Evolutionary conservation across 176 grass and related monocot genomes (phyloP), one percentile per base, ranked within the genome.

Genomic region (Oryza brachyantha): DNA sequence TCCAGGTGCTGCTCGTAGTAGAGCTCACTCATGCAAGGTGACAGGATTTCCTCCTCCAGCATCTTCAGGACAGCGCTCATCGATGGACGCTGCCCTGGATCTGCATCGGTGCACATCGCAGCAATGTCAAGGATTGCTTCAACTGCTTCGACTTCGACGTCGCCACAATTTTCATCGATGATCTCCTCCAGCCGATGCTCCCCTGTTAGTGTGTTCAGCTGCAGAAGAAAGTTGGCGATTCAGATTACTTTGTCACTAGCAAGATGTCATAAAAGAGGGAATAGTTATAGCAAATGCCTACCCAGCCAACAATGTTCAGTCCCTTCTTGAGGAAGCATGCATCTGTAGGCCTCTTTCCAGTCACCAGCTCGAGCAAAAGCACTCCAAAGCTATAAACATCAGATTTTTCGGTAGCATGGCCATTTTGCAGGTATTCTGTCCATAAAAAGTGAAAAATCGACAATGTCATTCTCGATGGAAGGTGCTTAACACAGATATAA

Each of bases 281-380:
- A 35, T 14, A 81, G 31, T 11, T 8, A 54, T 2, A 72, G 6
- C 1, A n/a, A 60, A 48, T 27, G 21, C 27, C 81, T 83, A 95
- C 96, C 96, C 96, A 99, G 69, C 92, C 96, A 40, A 99, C 96
- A 70, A 99, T 95, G 77, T 99, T 95, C 70, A 99, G 85, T 61
- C 92, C 92, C 81, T 86, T 95, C 70, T 73, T 99, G 29, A 91
- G 76, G 42, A 99, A 99, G 81, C 89, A 84, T 45, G 92, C 69
- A 62, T 95, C 92, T 0, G 92, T 99, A 40, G 92, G 96, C 74
- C 90, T 86, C 84, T 93, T 99, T 67, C 92, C 96, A 0, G 92
- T 99, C 52, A 99, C 92, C 0, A 99, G 68, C 67, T 99, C 92
- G 58, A 99, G 70, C 78, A 99, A 73, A 62, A 99, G 87, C 76